Evolutionary conservation across 2,329 filamentous ascomycete species (phyloP), one percentile per base, ranked within the genome.

Genomic region (Epichloe aotearoae): DNA sequence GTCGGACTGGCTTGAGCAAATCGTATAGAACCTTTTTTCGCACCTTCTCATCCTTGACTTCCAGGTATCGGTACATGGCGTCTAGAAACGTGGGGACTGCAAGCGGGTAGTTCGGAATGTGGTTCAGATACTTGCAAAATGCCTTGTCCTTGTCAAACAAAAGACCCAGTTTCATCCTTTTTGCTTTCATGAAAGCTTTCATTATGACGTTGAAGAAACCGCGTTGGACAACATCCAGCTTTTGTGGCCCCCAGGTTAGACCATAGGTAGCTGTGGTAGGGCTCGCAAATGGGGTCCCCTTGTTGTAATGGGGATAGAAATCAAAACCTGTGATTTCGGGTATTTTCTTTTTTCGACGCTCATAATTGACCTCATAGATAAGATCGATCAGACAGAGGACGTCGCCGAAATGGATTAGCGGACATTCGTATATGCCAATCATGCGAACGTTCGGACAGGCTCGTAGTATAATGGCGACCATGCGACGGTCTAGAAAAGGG

Each of bases 401-500:
- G 20, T 69, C 67, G 10, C 64, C 67, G n/a, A 67, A 58, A 30
- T 68, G 63, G 4, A 69, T 54, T 1, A 69, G 51, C 0, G 65
- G 65, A 26, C 67, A 69, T 46, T 66, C 59, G 49, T 69, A 69
- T 2, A 69, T 56, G 2, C 67, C 66, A 14, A 69, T 1, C 58
- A 62, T 64, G 4, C 55, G 58, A 8, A 69, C 54, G 1, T 62
- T 50, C 0, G 62, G 64, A 36, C 62, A 65, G 1, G 58, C 58
- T 6, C 64, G 60, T 1, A 69, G 52, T 14, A 69, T 61, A n/a
- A 68, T 54, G 2, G 67, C 64, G 0, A 69, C 49, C 1, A 67
- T 37, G 1, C 65, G 57, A 17, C 64, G 55, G 19, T 69, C 67
- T 5, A 69, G 51, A 2, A 65, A 53, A 0, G 63, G 61, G 0